Percentiles rank a stretch among this genome's conserved stretches.
Evolutionary conservation across 129 eudicot genomes (phyloP).

Genomic region (Pseudognaphalium luteoalbum): DNA sequence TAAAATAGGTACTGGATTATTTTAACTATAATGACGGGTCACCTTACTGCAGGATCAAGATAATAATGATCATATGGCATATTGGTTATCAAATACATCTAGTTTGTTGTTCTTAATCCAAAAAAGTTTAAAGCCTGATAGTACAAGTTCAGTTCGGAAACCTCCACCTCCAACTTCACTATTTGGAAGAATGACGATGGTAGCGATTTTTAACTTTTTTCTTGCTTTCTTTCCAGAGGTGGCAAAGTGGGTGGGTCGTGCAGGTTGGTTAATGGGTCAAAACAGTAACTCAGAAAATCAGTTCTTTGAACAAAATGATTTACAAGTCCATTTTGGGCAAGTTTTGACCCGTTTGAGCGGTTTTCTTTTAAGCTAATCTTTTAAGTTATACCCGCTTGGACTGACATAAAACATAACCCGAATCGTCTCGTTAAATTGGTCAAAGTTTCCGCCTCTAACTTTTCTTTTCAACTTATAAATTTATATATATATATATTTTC

Average conservation of each 20-base stretch:
- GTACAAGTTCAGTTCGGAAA: slow-evolving; percentile 53
- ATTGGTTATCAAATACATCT: slow-evolving; percentile 84
- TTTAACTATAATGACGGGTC: slow-evolving; percentile 16
- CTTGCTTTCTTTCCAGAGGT: neutral
- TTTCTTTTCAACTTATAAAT: neutral
- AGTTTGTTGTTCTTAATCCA: slow-evolving; percentile 70
- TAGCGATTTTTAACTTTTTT: slow-evolving; percentile 24
- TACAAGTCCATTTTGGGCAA: neutral
- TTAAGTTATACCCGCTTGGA: neutral
- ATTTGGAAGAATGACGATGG: slow-evolving; percentile 89
- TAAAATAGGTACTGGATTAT: neutral
- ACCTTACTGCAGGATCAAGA: slow-evolving; percentile 63
- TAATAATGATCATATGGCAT: slow-evolving; percentile 67
- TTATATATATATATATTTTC: neutral
- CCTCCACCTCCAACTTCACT: slow-evolving; percentile 67
- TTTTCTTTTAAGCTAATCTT: neutral
- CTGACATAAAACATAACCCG: neutral
- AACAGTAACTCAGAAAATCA: neutral
- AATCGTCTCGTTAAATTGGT: neutral
- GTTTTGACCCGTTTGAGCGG: neutral
- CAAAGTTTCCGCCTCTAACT: neutral
- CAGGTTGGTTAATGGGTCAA: neutral
- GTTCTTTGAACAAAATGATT: neutral
- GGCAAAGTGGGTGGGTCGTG: neutral
- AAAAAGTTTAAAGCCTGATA: slow-evolving; percentile 56